Percentiles rank a stretch among this genome's conserved stretches.
phyloP scores from a whole-genome alignment of 2,329 filamentous ascomycete genomes.

The Penicillium corylophilum region DNA sequence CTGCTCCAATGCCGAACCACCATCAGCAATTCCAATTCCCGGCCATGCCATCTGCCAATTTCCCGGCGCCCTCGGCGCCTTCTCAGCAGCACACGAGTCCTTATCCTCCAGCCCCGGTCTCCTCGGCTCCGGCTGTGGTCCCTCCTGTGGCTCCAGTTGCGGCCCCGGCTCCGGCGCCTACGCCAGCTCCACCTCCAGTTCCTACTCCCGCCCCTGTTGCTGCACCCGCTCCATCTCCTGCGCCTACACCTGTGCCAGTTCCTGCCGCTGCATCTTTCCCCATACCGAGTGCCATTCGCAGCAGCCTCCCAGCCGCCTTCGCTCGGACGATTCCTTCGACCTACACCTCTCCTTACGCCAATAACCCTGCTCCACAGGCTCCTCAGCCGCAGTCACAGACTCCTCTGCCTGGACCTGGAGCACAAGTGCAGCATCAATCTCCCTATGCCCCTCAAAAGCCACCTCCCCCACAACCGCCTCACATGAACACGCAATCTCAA shows the following conservation, averaged over 20 bases:
- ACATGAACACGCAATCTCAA: conserved; percentile 19
- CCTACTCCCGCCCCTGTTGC: conserved; percentile 18
- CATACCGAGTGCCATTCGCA: conserved; percentile 38
- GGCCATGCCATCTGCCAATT: conserved; percentile 35
- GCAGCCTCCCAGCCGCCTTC: conserved; percentile 41
- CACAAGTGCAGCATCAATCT: conserved; percentile 24
- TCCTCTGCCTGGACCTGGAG: conserved; percentile 21
- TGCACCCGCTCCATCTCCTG: conserved; percentile 8
- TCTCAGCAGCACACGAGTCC: conserved; percentile 26
- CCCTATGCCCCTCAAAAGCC: conserved; percentile 24
- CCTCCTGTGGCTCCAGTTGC: conserved; percentile 11
- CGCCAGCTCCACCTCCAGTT: conserved; percentile 15
- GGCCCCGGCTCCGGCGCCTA: conserved; percentile 15
- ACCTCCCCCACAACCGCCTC: conserved; percentile 21
- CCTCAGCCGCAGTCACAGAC: conserved; percentile 32
- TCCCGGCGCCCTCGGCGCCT: conserved; percentile 30
- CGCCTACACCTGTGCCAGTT: conserved; percentile 18
- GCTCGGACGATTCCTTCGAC: conserved; percentile 36
- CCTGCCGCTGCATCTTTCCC: conserved; percentile 31
- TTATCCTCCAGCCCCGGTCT: conserved; percentile 18
- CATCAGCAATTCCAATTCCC: conserved; percentile 39
- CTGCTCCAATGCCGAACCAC: conserved; percentile 32
- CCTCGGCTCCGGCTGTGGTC: conserved; percentile 18
- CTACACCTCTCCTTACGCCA: conserved; percentile 44
- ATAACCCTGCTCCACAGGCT: conserved; percentile 35